Conservation (phyloP, 306 rosid genomes). For the Gastrolobium bilobum region DNA sequence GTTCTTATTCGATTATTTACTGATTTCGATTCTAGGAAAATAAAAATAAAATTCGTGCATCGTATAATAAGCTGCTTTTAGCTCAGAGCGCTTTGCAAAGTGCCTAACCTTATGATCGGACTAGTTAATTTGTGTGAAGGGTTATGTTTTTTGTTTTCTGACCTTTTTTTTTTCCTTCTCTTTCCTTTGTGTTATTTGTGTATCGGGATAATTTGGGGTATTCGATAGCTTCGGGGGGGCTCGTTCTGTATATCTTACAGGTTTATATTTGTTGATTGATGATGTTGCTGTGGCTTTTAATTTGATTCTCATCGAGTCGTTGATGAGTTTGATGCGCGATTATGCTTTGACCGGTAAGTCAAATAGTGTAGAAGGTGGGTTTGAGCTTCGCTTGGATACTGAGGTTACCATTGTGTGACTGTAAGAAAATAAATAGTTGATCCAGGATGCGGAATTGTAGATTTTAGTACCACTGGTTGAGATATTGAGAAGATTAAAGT, state of each 20-base stretch:
- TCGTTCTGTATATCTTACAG: constrained; percentile 12
- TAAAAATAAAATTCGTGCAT: constrained; percentile 10
- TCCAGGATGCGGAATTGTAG: constrained; percentile 23
- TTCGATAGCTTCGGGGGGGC: constrained; percentile 44
- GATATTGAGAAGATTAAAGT: constrained; percentile 30
- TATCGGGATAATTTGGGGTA: constrained; percentile 41
- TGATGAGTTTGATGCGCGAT: constrained; percentile 35
- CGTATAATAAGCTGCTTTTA: constrained; percentile 30
- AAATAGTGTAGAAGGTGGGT: not conserved
- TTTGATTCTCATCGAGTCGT: constrained; percentile 31
- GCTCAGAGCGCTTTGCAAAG: constrained; percentile 35
- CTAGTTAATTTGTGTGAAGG: constrained; percentile 20
- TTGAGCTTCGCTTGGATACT: constrained; percentile 40
- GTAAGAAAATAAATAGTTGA: not conserved
- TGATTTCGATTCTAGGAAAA: constrained; percentile 3
- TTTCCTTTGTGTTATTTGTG: not conserved
- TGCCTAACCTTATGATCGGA: constrained; percentile 55
- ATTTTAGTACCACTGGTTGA: constrained; percentile 25
- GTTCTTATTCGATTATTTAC: constrained; percentile 17
- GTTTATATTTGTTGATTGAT: constrained; percentile 39
- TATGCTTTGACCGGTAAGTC: constrained; percentile 39
- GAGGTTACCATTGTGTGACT: not conserved
- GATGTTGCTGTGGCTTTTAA: constrained; percentile 8
- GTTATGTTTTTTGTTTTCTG: constrained; percentile 1
- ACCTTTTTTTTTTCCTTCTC: not conserved